A percentile compares a stretch with the other conserved stretches of the same genome.
phyloP scores from a whole-genome alignment of 305 asterid genomes.

The Rubia balearica region DNA sequence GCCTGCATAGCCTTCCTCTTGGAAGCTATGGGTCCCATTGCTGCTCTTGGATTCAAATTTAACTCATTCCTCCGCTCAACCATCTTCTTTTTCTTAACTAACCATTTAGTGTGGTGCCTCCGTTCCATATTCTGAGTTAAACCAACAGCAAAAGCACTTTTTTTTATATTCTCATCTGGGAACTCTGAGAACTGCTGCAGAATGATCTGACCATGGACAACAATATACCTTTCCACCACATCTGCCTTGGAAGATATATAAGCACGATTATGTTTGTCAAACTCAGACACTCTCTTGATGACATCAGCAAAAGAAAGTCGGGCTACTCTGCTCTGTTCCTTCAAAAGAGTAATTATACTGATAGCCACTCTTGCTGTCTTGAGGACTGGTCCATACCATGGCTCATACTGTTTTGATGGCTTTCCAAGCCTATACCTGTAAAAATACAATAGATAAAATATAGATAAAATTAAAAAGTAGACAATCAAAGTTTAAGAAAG shows the following conservation, averaged over 20 bases:
- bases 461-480: conserved; percentile 10
- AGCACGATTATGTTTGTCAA: conserved; percentile 57
- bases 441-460: too few relatives aligned
- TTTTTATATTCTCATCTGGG: conserved; percentile 71
- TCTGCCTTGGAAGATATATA: conserved; percentile 60
- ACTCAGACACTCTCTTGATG: conserved; percentile 59
- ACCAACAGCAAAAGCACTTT: conserved; percentile 63
- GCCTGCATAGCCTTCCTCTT: conserved; percentile 95
- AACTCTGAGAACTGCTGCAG: conserved; percentile 84
- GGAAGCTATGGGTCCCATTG: conserved; percentile 60
- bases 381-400: conserved; percentile 82
- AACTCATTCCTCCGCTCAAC: conserved; percentile 39
- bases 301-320: conserved; percentile 82
- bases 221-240: conserved; percentile 72
- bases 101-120: conserved; percentile 89
- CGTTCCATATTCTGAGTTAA: conserved; percentile 80
- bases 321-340: conserved; percentile 72
- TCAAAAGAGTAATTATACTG: conserved; percentile 65
- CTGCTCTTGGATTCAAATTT: conserved; percentile 85
- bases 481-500: background rate
- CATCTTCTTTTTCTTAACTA: conserved; percentile 88
- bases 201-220: conserved; percentile 91
- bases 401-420: conserved; percentile 86
- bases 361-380: conserved; percentile 77
- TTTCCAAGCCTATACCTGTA: conserved; percentile 95